These are phyloP conservation scores for Protostelium mycophagum DNA, from an alignment of 78 protist species.

Conservation along the genomic window DNA sequence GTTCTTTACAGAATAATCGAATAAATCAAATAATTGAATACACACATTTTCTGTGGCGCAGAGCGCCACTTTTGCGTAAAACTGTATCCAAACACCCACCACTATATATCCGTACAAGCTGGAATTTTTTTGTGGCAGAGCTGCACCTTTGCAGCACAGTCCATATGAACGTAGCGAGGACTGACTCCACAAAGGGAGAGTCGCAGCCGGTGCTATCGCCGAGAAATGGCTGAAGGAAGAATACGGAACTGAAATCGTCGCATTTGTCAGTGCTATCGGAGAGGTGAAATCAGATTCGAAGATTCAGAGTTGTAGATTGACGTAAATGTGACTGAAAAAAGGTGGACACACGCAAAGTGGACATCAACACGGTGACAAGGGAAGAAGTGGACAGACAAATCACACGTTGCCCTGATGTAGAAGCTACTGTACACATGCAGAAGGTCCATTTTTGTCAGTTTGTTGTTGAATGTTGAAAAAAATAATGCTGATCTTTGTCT, in stretches of 20 bases:
- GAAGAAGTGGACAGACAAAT: constrained; percentile 37
- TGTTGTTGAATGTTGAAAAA: no score
- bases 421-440: constrained; percentile 16
- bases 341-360: background rate
- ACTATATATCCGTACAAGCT: no score
- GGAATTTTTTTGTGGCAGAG: no score
- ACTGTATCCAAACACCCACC: no score
- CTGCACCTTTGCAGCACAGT: no score
- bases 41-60: no score
- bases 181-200: constrained; percentile 56
- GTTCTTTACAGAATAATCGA: no score
- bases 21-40: no score
- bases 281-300: background rate
- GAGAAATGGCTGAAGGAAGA: constrained; percentile 55
- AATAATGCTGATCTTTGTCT: no score
- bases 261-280: constrained; percentile 32
- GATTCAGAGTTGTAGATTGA: background rate
- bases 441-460: background rate
- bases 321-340: background rate
- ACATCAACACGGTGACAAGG: constrained; percentile 36
- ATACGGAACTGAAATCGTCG: constrained; percentile 39
- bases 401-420: constrained; percentile 53
- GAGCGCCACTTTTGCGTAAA: no score
- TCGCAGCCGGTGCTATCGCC: constrained; percentile 81
- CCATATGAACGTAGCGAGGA: no score